A percentile compares a stretch with the other conserved stretches of the same genome.
Conservation (phyloP, 106 monocot species). For the Dendrobium nobile region DNA sequence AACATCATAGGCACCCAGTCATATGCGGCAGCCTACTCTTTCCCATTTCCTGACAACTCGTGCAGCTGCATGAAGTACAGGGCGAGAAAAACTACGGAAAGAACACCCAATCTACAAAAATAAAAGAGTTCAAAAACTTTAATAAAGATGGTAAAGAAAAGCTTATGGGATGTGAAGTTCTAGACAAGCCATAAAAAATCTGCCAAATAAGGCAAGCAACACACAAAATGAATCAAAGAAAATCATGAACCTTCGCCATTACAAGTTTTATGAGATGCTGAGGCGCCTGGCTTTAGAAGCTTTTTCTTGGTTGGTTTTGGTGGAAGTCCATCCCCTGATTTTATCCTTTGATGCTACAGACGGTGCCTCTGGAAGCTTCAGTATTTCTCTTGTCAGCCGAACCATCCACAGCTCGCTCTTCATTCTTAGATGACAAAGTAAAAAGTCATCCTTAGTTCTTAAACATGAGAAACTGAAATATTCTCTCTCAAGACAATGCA, state of each 20-base stretch:
- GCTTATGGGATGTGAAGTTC: not conserved
- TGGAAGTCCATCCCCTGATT: constrained; percentile 53
- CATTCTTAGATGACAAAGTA: constrained; percentile 39
- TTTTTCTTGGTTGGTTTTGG: constrained; percentile 62
- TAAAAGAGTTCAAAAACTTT: not conserved
- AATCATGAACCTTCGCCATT: constrained; percentile 84
- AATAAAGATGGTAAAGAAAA: not conserved
- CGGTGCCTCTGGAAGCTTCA: constrained; percentile 93
- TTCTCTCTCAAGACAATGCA: not conserved
- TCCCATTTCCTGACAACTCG: constrained; percentile 98
- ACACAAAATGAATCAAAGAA: constrained; percentile 9
- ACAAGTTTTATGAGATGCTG: constrained; percentile 95
- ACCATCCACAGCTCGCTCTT: constrained; percentile 99
- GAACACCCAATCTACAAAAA: constrained; percentile 71
- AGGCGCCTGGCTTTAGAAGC: constrained; percentile 62
- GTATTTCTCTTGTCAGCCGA: constrained; percentile 87
- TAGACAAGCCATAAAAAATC: not conserved
- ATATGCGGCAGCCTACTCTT: constrained; percentile 97
- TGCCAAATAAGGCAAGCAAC: not conserved
- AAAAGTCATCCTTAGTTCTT: not conserved
- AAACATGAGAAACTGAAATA: not conserved
- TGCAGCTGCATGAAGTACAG: constrained; percentile 93
- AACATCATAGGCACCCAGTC: constrained; percentile 64
- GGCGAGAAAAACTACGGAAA: constrained; percentile 95
- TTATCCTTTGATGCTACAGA: constrained; percentile 78